Base-by-base conservation (phyloP, 164 flowering plant species). In the Piper longum region DNA sequence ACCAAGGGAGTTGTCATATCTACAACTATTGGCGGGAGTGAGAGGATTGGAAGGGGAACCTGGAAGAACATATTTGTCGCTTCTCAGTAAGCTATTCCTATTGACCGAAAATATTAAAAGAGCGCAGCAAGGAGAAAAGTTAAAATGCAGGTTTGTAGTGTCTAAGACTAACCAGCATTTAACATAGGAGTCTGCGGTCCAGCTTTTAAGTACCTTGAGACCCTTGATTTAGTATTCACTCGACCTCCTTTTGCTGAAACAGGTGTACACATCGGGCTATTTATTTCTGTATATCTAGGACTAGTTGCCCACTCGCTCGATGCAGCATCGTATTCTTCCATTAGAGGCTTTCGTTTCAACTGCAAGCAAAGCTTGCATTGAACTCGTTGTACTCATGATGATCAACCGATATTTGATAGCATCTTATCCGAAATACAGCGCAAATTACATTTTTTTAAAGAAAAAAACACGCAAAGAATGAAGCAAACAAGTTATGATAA, bases 1-100 rank as follows among this genome's bases (percentile, higher is more conserved):
- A 86, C 97, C 96, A 75, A 91, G 72, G 62, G 97, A 91, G 77
- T 89, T 91, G 79, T 91, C 97, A 77, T 88, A 86, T 41, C 95
- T 85, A 63, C 92, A 87, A 72, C 79, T 80, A 59, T 86, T 83
- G 65, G 78, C 82, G 57, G 86, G 88, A 71, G 83, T 85, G 16
- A 79, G 75, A 62, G 76, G 17, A 63, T 64, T 73, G 61, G 67
- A 64, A 68, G 88, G 88, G 9, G 85, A 87, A 67, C 83, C 95
- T 87, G 81, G 69, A 79, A 65, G 44, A 5, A 44, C 3, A 48
- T 1, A 48, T 9, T 14, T 48, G 1, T 26, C 36, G 36, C 36
- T 48, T 9, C 3, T 9, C 3, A 9, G 9, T 48, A 14, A 48
- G 9, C 14, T 48, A 26, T 48, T 48, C 52, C 12, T 1, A 9